Percentiles rank a stretch among this genome's conserved stretches.
Conservation (phyloP, 208 protist genomes). For the Trypanosoma melophagium region DNA sequence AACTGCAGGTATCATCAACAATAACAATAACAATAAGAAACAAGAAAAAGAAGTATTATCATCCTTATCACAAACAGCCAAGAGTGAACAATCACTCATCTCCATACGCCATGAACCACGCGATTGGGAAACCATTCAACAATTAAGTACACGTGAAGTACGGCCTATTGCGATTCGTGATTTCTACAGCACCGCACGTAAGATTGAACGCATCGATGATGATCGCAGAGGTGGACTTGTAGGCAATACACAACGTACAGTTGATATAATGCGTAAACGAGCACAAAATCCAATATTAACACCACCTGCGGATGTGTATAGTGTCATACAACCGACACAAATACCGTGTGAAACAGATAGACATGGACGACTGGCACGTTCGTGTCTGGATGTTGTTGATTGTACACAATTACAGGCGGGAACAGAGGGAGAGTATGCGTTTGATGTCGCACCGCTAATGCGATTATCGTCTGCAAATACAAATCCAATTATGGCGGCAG, state of each 20-base stretch:
- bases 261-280: constrained; percentile 77
- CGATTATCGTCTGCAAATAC: constrained; percentile 40
- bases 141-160: constrained; percentile 48
- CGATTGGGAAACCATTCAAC: constrained; percentile 62
- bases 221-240: constrained; percentile 60
- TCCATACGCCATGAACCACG: constrained; percentile 27
- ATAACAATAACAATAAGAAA: background rate
- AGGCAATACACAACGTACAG: constrained; percentile 65
- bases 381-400: constrained; percentile 83
- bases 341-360: constrained; percentile 39
- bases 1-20: background rate
- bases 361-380: constrained; percentile 38
- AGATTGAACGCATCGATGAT: constrained; percentile 72
- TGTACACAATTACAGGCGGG: constrained; percentile 62
- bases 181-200: constrained; percentile 72
- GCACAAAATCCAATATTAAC: constrained; percentile 48
- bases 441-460: constrained; percentile 35
- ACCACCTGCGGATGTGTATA: constrained; percentile 36
- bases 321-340: constrained; percentile 20
- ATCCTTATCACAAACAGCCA: too few species aligned
- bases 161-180: constrained; percentile 44
- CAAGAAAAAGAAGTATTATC: background rate
- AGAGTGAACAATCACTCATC: background rate
- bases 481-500: too few species aligned
- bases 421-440: constrained; percentile 68